Evolutionary conservation across 2,329 filamentous ascomycete genomes (phyloP), one percentile per base, ranked within the genome.

Genomic region (Aspergillus awamori): DNA sequence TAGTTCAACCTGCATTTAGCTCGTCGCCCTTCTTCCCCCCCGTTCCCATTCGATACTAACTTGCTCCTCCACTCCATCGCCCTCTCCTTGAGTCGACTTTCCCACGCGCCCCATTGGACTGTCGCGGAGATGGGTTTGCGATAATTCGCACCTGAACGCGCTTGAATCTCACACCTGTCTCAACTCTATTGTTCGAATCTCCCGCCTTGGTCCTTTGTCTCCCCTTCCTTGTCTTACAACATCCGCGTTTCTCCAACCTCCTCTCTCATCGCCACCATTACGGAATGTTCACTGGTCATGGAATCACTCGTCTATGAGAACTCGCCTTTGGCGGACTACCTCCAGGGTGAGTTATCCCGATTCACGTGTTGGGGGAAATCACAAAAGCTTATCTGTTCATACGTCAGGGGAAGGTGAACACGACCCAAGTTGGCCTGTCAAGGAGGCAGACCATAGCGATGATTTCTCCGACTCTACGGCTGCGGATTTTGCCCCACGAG

Each of bases 241-340:
- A 39, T 30, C 39, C 26, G 24, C 26, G n/a, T 43, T 28, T 2
- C 17, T 47, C 45, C 58, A 36, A 52, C 17, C 53, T 61, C 41
- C 57, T 56, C 28, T 49, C 53, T 36, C 58, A n/a, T 56, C 49
- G 36, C 47, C 53, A n/a, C 39, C 33, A 30, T 41, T 54, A 61
- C 69, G 72, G 72, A 68, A 75, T 76, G 75, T 69, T 66, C 65
- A 62, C 61, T 63, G 67, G 77, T 70, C 76, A 95, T 97, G 93
- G 93, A 97, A 85, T 87, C 90, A 72, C 84, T 97, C 71, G 87
- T 97, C 70, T 91, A 90, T 79, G 87, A 95, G 80, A 88, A 93
- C 80, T 91, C 91, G 75, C 93, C 93, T 70, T 84, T 97, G 79
- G 93, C 92, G 74, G 88, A 91, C 72, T 95, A 95, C 80, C 87